These are phyloP conservation scores for Sideroxylon spinosum DNA, from an alignment of 179 eudicot species.

Conservation along the genomic window DNA sequence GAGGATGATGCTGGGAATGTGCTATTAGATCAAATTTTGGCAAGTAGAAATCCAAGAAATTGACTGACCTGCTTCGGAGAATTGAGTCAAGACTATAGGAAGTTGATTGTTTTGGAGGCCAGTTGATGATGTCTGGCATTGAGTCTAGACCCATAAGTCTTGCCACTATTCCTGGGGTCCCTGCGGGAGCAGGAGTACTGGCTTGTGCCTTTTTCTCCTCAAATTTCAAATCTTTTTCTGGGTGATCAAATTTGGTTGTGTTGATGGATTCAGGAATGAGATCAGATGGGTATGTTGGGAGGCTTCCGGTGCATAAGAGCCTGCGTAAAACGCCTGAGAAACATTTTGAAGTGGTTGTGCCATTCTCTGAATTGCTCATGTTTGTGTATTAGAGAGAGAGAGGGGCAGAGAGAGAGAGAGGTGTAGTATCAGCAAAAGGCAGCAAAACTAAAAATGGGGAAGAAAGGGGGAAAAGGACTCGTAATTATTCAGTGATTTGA, in stretches of 20 bases:
- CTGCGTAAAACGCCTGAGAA: constrained; percentile 33
- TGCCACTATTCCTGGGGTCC: constrained; percentile 45
- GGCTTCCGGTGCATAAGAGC: constrained; percentile 33
- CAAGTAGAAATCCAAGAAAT: constrained; percentile 26
- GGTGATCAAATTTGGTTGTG: neutral
- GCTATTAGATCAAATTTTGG: constrained; percentile 33
- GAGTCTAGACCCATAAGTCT: constrained; percentile 63
- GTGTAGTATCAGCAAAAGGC: no score
- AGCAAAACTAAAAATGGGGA: no score
- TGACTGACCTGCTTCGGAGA: constrained; percentile 50
- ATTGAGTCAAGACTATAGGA: constrained; percentile 18
- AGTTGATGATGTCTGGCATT: constrained; percentile 22
- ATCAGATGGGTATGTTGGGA: constrained; percentile 40
- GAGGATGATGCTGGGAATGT: constrained; percentile 25
- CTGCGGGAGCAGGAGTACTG: neutral
- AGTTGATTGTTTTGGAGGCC: constrained; percentile 11
- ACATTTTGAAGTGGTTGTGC: constrained; percentile 22
- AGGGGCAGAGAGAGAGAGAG: neutral
- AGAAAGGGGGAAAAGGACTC: no score
- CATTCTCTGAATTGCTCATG: constrained; percentile 17
- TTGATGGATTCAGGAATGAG: constrained; percentile 10
- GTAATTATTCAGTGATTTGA: no score
- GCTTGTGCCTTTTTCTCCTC: neutral
- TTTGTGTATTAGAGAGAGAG: neutral
- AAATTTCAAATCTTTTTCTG: neutral